These are phyloP conservation scores for Sordaria brevicollis DNA, from an alignment of 495 filamentous ascomycete species.

Conservation along the genomic window DNA sequence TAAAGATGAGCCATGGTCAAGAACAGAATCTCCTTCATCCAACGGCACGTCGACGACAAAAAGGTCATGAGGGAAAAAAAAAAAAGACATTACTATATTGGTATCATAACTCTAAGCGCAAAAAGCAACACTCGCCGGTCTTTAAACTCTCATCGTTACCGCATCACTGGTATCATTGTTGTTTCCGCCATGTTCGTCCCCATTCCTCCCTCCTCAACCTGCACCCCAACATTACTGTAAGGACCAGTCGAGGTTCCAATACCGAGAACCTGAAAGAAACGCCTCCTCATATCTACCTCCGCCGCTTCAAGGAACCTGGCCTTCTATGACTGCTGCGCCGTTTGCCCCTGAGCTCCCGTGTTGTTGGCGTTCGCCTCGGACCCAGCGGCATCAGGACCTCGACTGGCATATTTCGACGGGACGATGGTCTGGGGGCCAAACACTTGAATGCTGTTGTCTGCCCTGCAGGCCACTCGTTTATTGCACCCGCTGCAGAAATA, in stretches of 20 bases:
- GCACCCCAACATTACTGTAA: not conserved
- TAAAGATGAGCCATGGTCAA: no score
- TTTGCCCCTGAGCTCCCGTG: no score
- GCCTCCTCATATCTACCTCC: not conserved
- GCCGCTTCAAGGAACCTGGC: not conserved
- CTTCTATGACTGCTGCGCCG: no score
- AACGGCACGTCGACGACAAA: no score
- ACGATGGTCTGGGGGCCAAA: slow-evolving; percentile 6
- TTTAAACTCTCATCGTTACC: not conserved
- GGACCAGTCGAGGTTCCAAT: no score
- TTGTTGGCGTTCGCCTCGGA: not conserved
- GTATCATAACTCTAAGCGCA: not conserved
- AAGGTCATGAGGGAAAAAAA: not conserved
- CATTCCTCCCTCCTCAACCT: not conserved
- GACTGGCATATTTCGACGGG: slow-evolving; percentile 2
- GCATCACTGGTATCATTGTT: not conserved
- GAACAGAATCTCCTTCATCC: no score
- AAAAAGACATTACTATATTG: not conserved
- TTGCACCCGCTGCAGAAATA: slow-evolving; percentile 20
- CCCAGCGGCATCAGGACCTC: not conserved
- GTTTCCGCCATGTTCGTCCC: not conserved
- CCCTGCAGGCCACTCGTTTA: slow-evolving; percentile 14
- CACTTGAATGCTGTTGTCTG: slow-evolving; percentile 7
- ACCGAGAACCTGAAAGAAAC: not conserved
- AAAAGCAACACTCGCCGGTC: not conserved